phyloP scores from a whole-genome alignment of 306 rosid species.

The peach (Prunus persica) region DNA sequence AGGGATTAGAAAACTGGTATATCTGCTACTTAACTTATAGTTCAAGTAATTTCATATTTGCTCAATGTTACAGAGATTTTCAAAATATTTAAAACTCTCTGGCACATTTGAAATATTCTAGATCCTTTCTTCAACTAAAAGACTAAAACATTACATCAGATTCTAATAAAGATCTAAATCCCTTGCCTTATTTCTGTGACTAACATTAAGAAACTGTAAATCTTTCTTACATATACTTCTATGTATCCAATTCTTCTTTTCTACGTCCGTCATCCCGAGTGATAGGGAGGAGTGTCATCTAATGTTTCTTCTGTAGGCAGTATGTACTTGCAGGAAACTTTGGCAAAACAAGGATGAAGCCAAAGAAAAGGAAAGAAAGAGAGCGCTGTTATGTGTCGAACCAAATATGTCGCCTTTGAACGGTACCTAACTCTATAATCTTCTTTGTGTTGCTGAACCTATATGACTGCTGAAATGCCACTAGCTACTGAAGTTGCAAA shows the following conservation, averaged over 20 bases:
- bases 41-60: slow-evolving; percentile 8
- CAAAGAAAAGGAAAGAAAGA: slow-evolving; percentile 3
- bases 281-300: slow-evolving; percentile 18
- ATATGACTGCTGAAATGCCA: slow-evolving; percentile 31
- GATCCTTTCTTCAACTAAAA: slow-evolving; percentile 13
- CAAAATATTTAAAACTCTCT: slow-evolving; percentile 6
- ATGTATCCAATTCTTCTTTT: slow-evolving; percentile 25
- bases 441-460: slow-evolving; percentile 25
- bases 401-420: slow-evolving; percentile 17
- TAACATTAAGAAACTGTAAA: slow-evolving; percentile 26
- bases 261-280: slow-evolving; percentile 16
- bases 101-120: slow-evolving; percentile 10
- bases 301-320: slow-evolving; percentile 23
- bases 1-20: background rate
- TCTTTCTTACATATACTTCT: slow-evolving; percentile 29
- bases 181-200: slow-evolving; percentile 29
- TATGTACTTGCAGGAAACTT: slow-evolving; percentile 31
- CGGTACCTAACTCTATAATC: slow-evolving; percentile 32
- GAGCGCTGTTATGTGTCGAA: slow-evolving; percentile 21
- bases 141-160: slow-evolving; percentile 20
- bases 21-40: slow-evolving; percentile 2
- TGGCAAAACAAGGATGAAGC: background rate
- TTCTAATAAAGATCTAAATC: slow-evolving; percentile 6
- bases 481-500: slow-evolving; percentile 43
- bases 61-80: slow-evolving; percentile 6